Conservation (phyloP, 1,284 basidiomycete genomes). For the Tylopilus sp. region DNA sequence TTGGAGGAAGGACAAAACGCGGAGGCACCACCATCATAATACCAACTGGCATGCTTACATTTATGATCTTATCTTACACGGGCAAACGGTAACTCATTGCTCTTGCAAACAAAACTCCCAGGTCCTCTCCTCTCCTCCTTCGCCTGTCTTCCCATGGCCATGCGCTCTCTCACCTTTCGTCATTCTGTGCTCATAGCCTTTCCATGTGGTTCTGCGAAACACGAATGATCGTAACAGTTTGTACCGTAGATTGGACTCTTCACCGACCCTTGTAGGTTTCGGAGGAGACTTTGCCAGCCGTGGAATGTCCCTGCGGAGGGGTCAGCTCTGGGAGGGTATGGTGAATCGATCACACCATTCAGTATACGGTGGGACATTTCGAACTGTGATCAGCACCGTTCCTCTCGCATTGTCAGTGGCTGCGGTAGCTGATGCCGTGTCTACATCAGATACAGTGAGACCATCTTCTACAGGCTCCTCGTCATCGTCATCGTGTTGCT, state of each 20-base stretch:
- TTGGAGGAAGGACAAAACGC: slow-evolving; percentile 50
- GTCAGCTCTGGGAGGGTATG: slow-evolving; percentile 4
- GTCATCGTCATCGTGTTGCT: slow-evolving; percentile 42
- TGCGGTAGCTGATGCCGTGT: slow-evolving; percentile 6
- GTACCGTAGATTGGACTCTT: slow-evolving; percentile 61
- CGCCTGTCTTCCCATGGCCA: slow-evolving; percentile 60
- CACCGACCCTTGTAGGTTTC: slow-evolving; percentile 40
- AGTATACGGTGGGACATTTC: slow-evolving; percentile 86
- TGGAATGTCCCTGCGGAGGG: slow-evolving; percentile 60
- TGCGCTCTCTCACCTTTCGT: slow-evolving; percentile 77
- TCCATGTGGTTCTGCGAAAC: slow-evolving; percentile 71
- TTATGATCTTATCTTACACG: slow-evolving; percentile 2
- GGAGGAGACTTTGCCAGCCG: slow-evolving; percentile 75
- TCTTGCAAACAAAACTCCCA: slow-evolving; percentile 68
- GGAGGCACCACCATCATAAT: slow-evolving; percentile 23
- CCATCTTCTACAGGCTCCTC: slow-evolving; percentile 26
- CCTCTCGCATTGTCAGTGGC: slow-evolving; percentile 37
- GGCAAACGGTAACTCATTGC: slow-evolving; percentile 2
- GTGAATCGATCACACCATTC: slow-evolving; percentile 57
- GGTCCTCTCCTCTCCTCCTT: slow-evolving; percentile 70
- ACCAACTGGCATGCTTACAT: slow-evolving; percentile 5
- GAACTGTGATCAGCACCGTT: slow-evolving; percentile 81
- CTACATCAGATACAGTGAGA: slow-evolving; percentile 29
- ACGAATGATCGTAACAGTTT: slow-evolving; percentile 75
- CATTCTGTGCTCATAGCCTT: slow-evolving; percentile 86